Evolutionary conservation across 164 flowering plant species (phyloP), one percentile per base, ranked within the genome.

Genomic region (Magnolia kwangsiensis): DNA sequence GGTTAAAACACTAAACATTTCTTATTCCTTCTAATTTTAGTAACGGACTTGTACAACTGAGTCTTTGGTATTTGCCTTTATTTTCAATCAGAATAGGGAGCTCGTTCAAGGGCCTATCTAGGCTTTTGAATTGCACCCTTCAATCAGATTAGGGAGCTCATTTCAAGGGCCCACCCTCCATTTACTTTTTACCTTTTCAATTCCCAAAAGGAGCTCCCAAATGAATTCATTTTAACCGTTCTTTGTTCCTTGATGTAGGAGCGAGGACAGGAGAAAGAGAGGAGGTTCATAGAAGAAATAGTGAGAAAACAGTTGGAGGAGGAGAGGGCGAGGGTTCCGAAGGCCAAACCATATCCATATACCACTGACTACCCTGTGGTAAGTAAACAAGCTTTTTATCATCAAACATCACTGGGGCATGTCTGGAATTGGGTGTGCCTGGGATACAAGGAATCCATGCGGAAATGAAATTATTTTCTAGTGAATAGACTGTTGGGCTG

Each of bases 321-420:
- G 75, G 98, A 94, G 79, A 83, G 79, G 76, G 92, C 95, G 1
- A 88, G 98, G 77, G 70, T 91, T 70, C 98, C 93, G 1, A 96
- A 84, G 85, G 98, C 99, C 23, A 87, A 78, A 61, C 99, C 99
- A 63, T 94, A 94, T 79, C 99, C 99, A 49, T 96, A 91, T 76
- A 92, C 98, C 8, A 96, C 98, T 71, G 99, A 96, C 72, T 94
- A 82, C 76, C 99, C 99, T 51, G 94, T 93, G 93, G 99, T 96
- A 89, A 19, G 99, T 96, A 89, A 19, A 72, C 7, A 67, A 55
- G 9, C 67, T 21, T 18, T 19, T 64, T 20, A 6, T 64, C 67
- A 55, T 20, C 21, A 64, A 64, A 64, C 4, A 59, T 19, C 21
- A 64, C n/a, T 19, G 1, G 49, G 16, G 6, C 45, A 5, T 37